phyloP scores from a whole-genome alignment of 495 filamentous ascomycete species.

The Penicillium fimorum region DNA sequence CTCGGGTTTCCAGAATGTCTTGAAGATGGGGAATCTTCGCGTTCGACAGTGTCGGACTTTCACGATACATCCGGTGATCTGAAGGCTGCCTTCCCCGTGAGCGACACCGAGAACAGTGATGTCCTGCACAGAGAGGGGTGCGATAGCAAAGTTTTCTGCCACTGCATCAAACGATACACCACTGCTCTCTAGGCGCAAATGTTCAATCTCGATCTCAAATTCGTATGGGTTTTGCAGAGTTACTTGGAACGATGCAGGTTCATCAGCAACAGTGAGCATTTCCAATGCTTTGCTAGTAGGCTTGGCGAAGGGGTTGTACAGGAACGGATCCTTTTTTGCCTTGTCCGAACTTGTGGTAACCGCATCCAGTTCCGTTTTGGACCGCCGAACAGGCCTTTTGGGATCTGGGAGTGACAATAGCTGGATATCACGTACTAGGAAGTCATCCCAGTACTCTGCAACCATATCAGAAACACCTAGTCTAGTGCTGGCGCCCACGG shows the following conservation, averaged over 20 bases:
- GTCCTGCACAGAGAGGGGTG: slow-evolving; percentile 76
- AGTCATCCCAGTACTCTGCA: slow-evolving; percentile 95
- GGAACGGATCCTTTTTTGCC: slow-evolving; percentile 74
- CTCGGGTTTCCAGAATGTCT: slow-evolving; percentile 69
- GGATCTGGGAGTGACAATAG: slow-evolving; percentile 53
- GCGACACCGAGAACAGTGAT: slow-evolving; percentile 70
- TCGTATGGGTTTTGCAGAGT: slow-evolving; percentile 93
- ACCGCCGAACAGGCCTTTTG: slow-evolving; percentile 66
- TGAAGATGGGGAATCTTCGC: slow-evolving; percentile 80
- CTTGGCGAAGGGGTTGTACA: slow-evolving; percentile 87
- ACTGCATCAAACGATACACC: slow-evolving; percentile 67
- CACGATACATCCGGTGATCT: slow-evolving; percentile 74
- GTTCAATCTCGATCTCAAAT: slow-evolving; percentile 85
- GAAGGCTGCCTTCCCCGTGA: slow-evolving; percentile 61
- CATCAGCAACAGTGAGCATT: slow-evolving; percentile 69
- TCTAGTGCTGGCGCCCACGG: slow-evolving; percentile 68
- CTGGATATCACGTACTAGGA: slow-evolving; percentile 80
- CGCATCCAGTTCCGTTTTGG: slow-evolving; percentile 66
- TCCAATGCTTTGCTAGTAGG: slow-evolving; percentile 59
- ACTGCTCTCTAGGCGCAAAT: slow-evolving; percentile 68
- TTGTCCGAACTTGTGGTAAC: slow-evolving; percentile 50
- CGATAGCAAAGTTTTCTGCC: slow-evolving; percentile 64
- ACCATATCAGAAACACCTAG: slow-evolving; percentile 66
- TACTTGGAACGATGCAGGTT: slow-evolving; percentile 71
- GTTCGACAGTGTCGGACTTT: slow-evolving; percentile 78